Evolutionary conservation across 139 green algal genomes (phyloP), one percentile per base, ranked within the genome.

Genomic region (Astrephomene gubernaculifera): DNA sequence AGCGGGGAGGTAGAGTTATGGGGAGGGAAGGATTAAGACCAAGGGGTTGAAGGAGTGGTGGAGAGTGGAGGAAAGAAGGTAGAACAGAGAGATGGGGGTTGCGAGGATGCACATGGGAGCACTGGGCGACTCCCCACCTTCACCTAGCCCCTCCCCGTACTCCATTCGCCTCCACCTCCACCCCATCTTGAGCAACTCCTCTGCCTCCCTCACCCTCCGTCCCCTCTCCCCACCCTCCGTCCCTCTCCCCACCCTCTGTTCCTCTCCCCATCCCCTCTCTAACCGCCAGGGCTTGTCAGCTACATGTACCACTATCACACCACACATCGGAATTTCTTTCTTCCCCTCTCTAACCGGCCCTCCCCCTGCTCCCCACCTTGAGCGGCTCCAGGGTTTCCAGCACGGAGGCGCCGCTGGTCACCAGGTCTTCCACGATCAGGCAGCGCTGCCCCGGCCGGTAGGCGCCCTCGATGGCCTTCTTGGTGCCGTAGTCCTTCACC

Each of bases 401-500:
- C 74, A 99, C 97, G 44, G 94, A 98, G 6, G 94, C 95, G 9
- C 97, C 97, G 52, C 89, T 96, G 45, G 97, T 99, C 8, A 99
- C 97, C 71, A 99, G 91, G 88, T 99, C 97, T 90, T 99, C 97
- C 57, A 99, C 95, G 53, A 99, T 95, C 9, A 99, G 92, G 89
- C 96, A 99, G 39, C 83, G 92, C 90, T 99, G 95, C 22, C 97
- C 97, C 2, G 71, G 17, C 41, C 91, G 86, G 89, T 97, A 99
- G 7, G 93, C 94, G n/a, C 97, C 97, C 90, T 99, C 97, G 71
- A 99, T 99, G 27, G 97, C 97, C 89, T 99, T 99, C 88, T 97
- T 98, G 65, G 97, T 99, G 70, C 97, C 97, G 79, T 99, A 99
- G 82, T 98, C 97, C 88, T 99, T 99, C 21, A 98, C 94, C 90